A percentile compares a stretch with the other conserved stretches of the same genome.
These are phyloP conservation scores for Dalbergia oliveri DNA, from an alignment of 306 rosid genomes.

Conservation along the genomic window DNA sequence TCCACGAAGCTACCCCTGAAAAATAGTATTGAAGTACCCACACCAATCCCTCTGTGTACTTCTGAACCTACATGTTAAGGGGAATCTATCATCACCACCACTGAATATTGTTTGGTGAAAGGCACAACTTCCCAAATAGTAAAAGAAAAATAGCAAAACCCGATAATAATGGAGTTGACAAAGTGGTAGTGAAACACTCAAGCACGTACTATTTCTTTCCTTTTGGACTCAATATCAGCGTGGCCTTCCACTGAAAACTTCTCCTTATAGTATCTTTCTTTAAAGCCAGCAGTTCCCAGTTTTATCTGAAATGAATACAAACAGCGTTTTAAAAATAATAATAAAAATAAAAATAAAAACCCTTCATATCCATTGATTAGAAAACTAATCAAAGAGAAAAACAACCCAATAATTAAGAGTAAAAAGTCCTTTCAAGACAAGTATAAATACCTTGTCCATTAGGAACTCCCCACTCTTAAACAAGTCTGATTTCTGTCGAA, in stretches of 20 bases:
- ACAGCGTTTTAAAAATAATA: background rate
- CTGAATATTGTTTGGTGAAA: background rate
- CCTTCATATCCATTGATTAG: background rate
- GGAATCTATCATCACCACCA: background rate
- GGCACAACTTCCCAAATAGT: background rate
- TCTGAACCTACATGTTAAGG: constrained; percentile 49
- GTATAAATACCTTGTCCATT: constrained; percentile 33
- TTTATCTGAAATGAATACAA: constrained; percentile 49
- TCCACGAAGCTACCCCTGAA: constrained; percentile 69
- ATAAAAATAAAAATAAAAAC: constrained; percentile 1
- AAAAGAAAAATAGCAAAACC: constrained; percentile 3
- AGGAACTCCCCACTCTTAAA: constrained; percentile 44
- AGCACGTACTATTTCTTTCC: constrained; percentile 55
- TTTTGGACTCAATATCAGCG: constrained; percentile 43
- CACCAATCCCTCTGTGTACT: constrained; percentile 66
- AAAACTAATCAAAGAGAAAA: background rate
- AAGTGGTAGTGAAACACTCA: background rate
- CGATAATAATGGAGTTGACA: background rate
- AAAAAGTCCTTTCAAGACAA: background rate
- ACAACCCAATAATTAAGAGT: background rate
- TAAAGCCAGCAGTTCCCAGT: constrained; percentile 48
- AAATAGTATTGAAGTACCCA: constrained; percentile 69
- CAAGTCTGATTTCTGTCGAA: constrained; percentile 46
- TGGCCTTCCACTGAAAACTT: constrained; percentile 60
- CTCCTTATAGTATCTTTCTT: constrained; percentile 61